phyloP scores from a whole-genome alignment of 2,329 filamentous ascomycete species.

The Pseudogymnoascus sp. region DNA sequence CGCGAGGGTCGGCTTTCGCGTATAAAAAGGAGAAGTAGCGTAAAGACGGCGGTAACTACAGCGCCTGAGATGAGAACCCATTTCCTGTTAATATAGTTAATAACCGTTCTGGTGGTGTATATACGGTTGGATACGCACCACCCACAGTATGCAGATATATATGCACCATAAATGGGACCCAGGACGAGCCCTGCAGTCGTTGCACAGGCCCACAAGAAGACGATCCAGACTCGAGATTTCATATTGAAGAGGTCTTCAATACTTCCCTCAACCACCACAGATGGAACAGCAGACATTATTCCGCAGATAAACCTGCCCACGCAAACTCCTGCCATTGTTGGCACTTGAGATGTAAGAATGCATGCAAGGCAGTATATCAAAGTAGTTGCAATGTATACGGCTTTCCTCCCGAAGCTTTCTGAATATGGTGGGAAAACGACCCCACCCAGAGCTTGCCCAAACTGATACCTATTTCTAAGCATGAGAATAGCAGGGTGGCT shows the following conservation, averaged over 20 bases:
- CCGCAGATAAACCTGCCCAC: conserved; percentile 37
- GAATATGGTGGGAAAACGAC: conserved; percentile 33
- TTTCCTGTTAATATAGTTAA: conserved; percentile 24
- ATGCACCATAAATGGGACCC: conserved; percentile 37
- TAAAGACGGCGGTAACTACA: conserved; percentile 30
- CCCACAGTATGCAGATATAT: conserved; percentile 30
- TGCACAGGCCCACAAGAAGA: conserved; percentile 37
- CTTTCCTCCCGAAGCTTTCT: conserved; percentile 31
- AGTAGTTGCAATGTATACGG: conserved; percentile 29
- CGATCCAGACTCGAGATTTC: conserved; percentile 37
- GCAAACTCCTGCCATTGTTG: conserved; percentile 30
- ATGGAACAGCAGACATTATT: conserved; percentile 38
- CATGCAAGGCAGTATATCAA: conserved; percentile 29
- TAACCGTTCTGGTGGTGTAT: not conserved
- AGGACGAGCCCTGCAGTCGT: conserved; percentile 36
- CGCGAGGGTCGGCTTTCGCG: conserved; percentile 38
- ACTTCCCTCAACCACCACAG: conserved; percentile 38
- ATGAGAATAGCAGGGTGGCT: conserved; percentile 5
- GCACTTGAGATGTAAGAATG: conserved; percentile 32
- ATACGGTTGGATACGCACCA: conserved; percentile 23
- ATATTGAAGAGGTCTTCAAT: conserved; percentile 43
- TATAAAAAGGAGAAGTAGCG: conserved; percentile 31
- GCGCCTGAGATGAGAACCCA: conserved; percentile 39
- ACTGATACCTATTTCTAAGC: conserved; percentile 24
- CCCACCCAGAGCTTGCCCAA: conserved; percentile 32